These are phyloP conservation scores for Nelumbo lutea DNA, from an alignment of 164 flowering plant species.

Conservation along the genomic window DNA sequence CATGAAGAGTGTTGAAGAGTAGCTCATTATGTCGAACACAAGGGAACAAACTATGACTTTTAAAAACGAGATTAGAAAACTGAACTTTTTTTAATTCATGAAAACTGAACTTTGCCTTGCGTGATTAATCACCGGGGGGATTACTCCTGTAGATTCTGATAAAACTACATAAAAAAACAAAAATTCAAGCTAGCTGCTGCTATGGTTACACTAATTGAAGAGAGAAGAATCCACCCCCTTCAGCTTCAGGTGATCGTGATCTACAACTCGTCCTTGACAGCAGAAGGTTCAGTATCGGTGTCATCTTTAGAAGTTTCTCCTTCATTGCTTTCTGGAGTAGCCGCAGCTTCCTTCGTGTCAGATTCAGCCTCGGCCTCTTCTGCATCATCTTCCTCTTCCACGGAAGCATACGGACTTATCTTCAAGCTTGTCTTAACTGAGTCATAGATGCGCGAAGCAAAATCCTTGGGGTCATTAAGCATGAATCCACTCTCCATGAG, in stretches of 20 bases:
- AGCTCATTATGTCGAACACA: too few relatives aligned
- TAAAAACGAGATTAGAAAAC: too few relatives aligned
- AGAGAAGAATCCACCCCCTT: background rate
- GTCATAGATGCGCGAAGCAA: constrained; percentile 70
- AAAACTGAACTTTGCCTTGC: too few relatives aligned
- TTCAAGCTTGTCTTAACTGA: constrained; percentile 73
- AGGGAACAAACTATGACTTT: too few relatives aligned
- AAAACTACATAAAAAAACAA: background rate
- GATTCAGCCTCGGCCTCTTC: constrained; percentile 41
- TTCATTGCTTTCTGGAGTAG: constrained; percentile 16
- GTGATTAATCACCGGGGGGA: too few relatives aligned
- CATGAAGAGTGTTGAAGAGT: too few relatives aligned
- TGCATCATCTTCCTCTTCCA: constrained; percentile 72
- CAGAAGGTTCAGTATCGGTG: constrained; percentile 25
- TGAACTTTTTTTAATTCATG: too few relatives aligned
- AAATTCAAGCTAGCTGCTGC: background rate
- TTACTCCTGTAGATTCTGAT: too few relatives aligned
- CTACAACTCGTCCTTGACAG: constrained; percentile 68
- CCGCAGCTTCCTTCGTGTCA: constrained; percentile 22
- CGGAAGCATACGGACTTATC: constrained; percentile 69
- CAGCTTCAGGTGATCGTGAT: background rate
- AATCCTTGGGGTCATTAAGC: constrained; percentile 73
- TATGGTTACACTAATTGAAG: background rate
- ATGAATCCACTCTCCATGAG: constrained; percentile 91
- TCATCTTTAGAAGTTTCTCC: constrained; percentile 18